These are phyloP conservation scores for Pseudogymnoascus sp. DNA, from an alignment of 2,329 filamentous ascomycete genomes.

Conservation along the genomic window DNA sequence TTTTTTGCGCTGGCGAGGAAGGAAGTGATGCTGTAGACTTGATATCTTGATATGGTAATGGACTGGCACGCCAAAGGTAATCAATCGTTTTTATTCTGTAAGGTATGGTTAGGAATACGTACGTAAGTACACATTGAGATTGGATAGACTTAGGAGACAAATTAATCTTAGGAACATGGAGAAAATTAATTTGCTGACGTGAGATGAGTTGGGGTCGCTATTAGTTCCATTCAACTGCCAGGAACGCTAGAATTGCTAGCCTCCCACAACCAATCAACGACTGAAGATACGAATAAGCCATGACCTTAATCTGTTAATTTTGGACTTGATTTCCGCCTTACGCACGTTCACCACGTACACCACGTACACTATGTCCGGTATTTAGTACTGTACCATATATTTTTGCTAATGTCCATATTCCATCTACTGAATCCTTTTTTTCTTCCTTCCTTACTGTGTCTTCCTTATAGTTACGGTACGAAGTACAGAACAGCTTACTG, in stretches of 20 bases:
- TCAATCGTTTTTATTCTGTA: neutral
- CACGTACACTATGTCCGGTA: too few relatives aligned
- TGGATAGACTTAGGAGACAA: neutral
- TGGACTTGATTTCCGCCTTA: neutral
- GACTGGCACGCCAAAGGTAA: neutral
- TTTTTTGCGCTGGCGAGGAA: neutral
- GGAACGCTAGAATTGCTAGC: neutral
- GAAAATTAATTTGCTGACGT: neutral
- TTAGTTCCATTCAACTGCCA: neutral
- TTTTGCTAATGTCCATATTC: too few relatives aligned
- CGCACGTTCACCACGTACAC: neutral
- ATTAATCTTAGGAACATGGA: neutral
- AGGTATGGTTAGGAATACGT: neutral
- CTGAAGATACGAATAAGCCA: neutral
- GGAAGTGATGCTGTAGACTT: neutral
- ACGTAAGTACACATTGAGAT: neutral
- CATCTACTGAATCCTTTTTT: too few relatives aligned
- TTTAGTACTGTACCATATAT: too few relatives aligned
- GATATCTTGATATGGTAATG: neutral
- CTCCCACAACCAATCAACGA: neutral
- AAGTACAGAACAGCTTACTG: neutral
- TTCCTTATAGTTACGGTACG: neutral
- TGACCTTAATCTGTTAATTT: neutral
- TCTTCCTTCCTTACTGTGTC: neutral
- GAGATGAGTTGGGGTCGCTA: neutral